phyloP scores from a whole-genome alignment of 2,329 filamentous ascomycete species.

The Diaporthe helianthi region DNA sequence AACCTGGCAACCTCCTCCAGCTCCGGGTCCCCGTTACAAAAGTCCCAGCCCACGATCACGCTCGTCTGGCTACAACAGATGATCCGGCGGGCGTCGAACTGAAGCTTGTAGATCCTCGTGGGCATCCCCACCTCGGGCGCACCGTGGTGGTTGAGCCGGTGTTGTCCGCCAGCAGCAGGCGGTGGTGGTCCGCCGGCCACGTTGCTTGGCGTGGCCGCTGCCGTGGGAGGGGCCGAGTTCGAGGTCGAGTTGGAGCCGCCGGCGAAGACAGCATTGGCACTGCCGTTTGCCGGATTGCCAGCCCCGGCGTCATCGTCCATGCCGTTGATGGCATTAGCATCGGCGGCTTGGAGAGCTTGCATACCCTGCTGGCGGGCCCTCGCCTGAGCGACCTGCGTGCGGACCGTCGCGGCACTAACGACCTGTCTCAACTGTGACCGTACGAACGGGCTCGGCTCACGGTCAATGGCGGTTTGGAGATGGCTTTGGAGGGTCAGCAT shows the following conservation, averaged over 20 bases:
- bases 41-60: conserved; percentile 96
- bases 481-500: conserved; percentile 57
- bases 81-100: conserved; percentile 92
- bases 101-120: conserved; percentile 87
- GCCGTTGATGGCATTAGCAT: conserved; percentile 19
- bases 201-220: background rate
- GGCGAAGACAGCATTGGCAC: conserved; percentile 23
- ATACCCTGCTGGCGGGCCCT: conserved; percentile 40
- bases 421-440: conserved; percentile 58
- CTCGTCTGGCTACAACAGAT: conserved; percentile 93
- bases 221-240: conserved; percentile 15
- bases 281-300: background rate
- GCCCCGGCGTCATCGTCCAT: conserved; percentile 25
- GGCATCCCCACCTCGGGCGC: conserved; percentile 54
- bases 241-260: conserved; percentile 13
- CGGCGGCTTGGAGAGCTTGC: conserved; percentile 37
- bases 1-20: conserved; percentile 80
- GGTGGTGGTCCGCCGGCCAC: conserved; percentile 28
- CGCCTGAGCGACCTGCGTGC: conserved; percentile 54
- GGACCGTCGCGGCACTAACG: conserved; percentile 54
- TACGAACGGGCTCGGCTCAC: conserved; percentile 55
- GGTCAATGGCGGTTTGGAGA: conserved; percentile 59
- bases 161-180: conserved; percentile 19
- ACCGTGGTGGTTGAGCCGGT: conserved; percentile 51
- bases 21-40: conserved; percentile 84